Evolutionary conservation across 768 basidiomycete genomes (phyloP).

Genomic region (Rhizopogon roseolus): DNA sequence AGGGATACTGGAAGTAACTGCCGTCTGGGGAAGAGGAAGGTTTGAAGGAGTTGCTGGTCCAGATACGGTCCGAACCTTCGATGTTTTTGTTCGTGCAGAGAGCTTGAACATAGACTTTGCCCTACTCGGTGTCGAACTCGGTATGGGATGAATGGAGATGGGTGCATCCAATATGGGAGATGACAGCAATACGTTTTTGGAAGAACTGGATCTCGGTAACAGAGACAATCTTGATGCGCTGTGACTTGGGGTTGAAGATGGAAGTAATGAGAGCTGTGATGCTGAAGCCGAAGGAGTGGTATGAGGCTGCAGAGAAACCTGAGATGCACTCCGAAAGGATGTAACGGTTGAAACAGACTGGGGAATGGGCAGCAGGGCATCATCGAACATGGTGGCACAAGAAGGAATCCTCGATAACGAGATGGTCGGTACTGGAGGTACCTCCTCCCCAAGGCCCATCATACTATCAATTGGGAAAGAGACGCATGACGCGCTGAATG

Average conservation of each 20-base stretch:
- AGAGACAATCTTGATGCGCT: constrained; percentile 19
- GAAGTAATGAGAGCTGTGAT: constrained; percentile 14
- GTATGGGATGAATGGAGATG: not conserved
- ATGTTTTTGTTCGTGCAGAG: constrained; percentile 19
- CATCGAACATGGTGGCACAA: constrained; percentile 6
- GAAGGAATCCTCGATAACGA: constrained; percentile 21
- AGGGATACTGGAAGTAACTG: not conserved
- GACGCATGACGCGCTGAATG: constrained; percentile 4
- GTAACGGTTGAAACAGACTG: constrained; percentile 23
- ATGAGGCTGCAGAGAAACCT: constrained; percentile 13
- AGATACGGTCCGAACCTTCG: constrained; percentile 10
- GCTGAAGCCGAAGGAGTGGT: constrained; percentile 8
- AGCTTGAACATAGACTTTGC: constrained; percentile 28
- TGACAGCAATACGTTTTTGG: constrained; percentile 24
- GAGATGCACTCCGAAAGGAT: constrained; percentile 18
- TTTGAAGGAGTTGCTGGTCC: constrained; percentile 8
- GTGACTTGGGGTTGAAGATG: not conserved
- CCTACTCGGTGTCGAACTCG: constrained; percentile 4
- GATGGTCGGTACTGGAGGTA: not conserved
- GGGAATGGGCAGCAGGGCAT: constrained; percentile 21
- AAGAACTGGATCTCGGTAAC: constrained; percentile 13
- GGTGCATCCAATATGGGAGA: constrained; percentile 15
- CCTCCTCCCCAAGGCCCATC: not conserved
- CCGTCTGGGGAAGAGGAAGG: constrained; percentile 7
- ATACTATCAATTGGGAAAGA: not conserved